A percentile compares a stretch with the other conserved stretches of the same genome.
Evolutionary conservation across 1,284 basidiomycete species (phyloP).

Genomic region (Cryptococcus jaspeensis): DNA sequence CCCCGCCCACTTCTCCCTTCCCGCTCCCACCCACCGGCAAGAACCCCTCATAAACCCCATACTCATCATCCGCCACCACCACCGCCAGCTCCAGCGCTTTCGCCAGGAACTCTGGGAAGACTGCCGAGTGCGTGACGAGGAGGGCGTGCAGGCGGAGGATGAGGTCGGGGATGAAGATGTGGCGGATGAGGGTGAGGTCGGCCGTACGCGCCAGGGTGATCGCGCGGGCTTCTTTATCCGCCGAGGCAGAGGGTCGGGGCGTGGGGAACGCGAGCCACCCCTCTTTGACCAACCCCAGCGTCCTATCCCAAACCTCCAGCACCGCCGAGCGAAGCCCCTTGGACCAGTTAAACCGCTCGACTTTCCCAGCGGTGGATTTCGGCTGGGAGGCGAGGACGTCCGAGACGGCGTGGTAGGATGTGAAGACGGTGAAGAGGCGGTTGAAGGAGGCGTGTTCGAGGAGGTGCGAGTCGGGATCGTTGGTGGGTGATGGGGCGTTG

Average conservation of each 20-base stretch:
- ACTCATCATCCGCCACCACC: constrained; percentile 83
- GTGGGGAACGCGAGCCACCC: constrained; percentile 50
- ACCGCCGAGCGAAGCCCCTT: constrained; percentile 36
- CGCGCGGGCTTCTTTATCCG: background rate
- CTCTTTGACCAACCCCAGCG: constrained; percentile 51
- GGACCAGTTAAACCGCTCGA: constrained; percentile 38
- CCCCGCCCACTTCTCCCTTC: constrained; percentile 1
- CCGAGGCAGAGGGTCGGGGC: background rate
- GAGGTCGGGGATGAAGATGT: constrained; percentile 87
- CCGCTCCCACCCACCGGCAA: constrained; percentile 58
- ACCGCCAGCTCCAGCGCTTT: constrained; percentile 73
- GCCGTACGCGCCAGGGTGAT: constrained; percentile 52
- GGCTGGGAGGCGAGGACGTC: constrained; percentile 32
- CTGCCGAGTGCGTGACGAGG: constrained; percentile 64
- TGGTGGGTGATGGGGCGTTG: constrained; percentile 62
- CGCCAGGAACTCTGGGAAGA: constrained; percentile 73
- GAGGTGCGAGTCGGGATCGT: constrained; percentile 54
- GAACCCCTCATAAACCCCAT: constrained; percentile 85
- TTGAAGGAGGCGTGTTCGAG: constrained; percentile 36
- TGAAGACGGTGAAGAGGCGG: constrained; percentile 38
- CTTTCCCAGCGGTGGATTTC: constrained; percentile 35
- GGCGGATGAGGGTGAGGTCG: constrained; percentile 76
- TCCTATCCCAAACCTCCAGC: constrained; percentile 48
- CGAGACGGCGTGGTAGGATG: constrained; percentile 35
- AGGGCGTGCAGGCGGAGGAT: constrained; percentile 79